Evolutionary conservation across 225 moss, liverwort and hornwort genomes (phyloP), one percentile per base, ranked within the genome.

Genomic region (Bryoerythrophyllum caledonicum): DNA sequence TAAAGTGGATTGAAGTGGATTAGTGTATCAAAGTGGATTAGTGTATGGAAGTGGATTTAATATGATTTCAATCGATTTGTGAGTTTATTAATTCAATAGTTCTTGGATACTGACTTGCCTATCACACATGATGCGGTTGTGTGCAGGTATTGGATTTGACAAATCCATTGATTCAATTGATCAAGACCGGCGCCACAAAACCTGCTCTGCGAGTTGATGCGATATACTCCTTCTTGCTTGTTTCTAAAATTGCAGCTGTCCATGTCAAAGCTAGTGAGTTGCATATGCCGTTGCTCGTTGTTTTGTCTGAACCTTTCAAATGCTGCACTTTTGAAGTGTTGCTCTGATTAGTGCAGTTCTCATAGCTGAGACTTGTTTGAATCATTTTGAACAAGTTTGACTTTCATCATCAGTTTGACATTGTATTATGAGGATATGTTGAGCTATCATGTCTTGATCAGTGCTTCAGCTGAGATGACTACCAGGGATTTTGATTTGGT

Each of bases 141-240:
- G 51, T 64, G 71, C 81, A 95, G 93, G 80, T 92, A 87, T 81
- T 84, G 81, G 87, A 79, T 58, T 78, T 99, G 73, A 83, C 89
- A 74, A 95, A 93, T 77, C 90, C 92, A 62, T 81, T 95, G 65
- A 30, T 93, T 68, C 93, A 89, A 72, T 78, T 95, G 49, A 85
- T 91, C 11, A 99, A 95, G 82, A 89, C 81, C 76, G 91, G 99
- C 48, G 67, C 86, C 48, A 71, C 80, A 43, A 99, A 87, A 78
- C 89, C 93, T 83, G 90, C 93, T 24, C 84, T 90, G 66, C 89
- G 99, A 70, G 81, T 93, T 73, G 99, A 99, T 80, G 95, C 92
- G 69, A 86, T 99, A 37, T 99, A 85, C 73, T 86, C 95, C 24
- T 84, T 88, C 55, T 82, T 95, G 66, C 90, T 99, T 37, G 87